Evolutionary conservation across 805 yeast species (phyloP).

Genomic region (Nakazawaea populi): DNA sequence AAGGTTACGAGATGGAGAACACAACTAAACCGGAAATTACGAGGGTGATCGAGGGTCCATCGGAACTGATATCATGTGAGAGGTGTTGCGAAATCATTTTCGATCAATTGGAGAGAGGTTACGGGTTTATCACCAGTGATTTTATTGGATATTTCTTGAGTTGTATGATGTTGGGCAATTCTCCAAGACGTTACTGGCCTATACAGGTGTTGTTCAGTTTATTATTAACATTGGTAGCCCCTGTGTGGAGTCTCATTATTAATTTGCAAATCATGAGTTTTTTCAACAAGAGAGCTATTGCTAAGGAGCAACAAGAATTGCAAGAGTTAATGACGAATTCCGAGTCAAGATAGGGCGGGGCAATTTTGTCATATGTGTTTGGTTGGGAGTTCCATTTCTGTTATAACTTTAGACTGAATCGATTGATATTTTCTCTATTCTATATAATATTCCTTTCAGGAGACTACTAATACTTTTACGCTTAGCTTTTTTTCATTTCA

Average conservation of each 20-base stretch:
- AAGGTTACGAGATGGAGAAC: slow-evolving; percentile 81
- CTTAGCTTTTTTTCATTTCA: too few species aligned
- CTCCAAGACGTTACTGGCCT: slow-evolving; percentile 58
- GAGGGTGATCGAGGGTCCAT: slow-evolving; percentile 76
- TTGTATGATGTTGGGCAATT: slow-evolving; percentile 58
- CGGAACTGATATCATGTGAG: slow-evolving; percentile 60
- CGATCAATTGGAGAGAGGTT: slow-evolving; percentile 52
- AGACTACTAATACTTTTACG: too few species aligned
- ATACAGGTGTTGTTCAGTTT: slow-evolving; percentile 45
- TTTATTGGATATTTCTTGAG: slow-evolving; percentile 77
- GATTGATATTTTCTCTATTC: neutral
- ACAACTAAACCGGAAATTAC: slow-evolving; percentile 83
- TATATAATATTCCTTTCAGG: too few species aligned
- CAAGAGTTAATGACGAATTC: neutral
- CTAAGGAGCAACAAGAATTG: neutral
- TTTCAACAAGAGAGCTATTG: slow-evolving; percentile 28
- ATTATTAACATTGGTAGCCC: slow-evolving; percentile 47
- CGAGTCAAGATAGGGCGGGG: too few species aligned
- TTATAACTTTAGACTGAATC: neutral
- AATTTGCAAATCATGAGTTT: slow-evolving; percentile 45
- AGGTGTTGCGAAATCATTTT: slow-evolving; percentile 61
- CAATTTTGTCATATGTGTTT: too few species aligned
- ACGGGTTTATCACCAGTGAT: slow-evolving; percentile 76
- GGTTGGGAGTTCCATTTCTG: too few species aligned
- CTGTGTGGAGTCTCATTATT: slow-evolving; percentile 49